phyloP scores from a whole-genome alignment of 2,329 filamentous ascomycete species.

The Daldinia eschscholtzii region DNA sequence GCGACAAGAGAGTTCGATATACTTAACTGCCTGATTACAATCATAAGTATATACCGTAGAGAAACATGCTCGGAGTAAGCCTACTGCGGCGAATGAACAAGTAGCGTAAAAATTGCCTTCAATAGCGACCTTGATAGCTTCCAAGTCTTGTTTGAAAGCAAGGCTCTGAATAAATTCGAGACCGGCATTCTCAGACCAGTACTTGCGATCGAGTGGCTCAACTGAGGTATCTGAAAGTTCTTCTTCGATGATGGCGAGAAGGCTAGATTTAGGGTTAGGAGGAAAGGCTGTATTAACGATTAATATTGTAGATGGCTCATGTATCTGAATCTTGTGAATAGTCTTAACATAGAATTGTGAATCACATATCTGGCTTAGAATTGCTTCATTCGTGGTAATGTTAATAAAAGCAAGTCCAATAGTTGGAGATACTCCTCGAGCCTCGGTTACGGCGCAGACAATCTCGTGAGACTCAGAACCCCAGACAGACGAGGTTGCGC shows the following conservation, averaged over 20 bases:
- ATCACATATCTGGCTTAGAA: slow-evolving; percentile 91
- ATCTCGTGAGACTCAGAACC: slow-evolving; percentile 73
- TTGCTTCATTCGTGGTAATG: slow-evolving; percentile 83
- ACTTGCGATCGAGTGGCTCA: slow-evolving; percentile 77
- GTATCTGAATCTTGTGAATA: slow-evolving; percentile 85
- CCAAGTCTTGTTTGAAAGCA: slow-evolving; percentile 83
- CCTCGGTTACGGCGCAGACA: slow-evolving; percentile 90
- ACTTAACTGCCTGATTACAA: slow-evolving; percentile 76
- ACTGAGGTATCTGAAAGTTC: slow-evolving; percentile 74
- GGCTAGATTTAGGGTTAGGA: slow-evolving; percentile 76
- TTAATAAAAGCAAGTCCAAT: slow-evolving; percentile 92
- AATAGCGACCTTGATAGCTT: slow-evolving; percentile 82
- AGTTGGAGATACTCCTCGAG: slow-evolving; percentile 85
- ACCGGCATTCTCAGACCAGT: slow-evolving; percentile 85
- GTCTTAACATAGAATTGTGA: slow-evolving; percentile 92
- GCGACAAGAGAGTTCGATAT: slow-evolving; percentile 77
- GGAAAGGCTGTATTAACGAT: slow-evolving; percentile 77
- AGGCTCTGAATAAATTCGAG: slow-evolving; percentile 82
- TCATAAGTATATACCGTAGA: slow-evolving; percentile 34
- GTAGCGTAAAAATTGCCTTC: slow-evolving; percentile 88
- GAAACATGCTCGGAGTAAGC: slow-evolving; percentile 48
- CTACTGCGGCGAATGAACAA: slow-evolving; percentile 86
- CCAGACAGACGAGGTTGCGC: slow-evolving; percentile 58
- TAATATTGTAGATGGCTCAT: slow-evolving; percentile 82
- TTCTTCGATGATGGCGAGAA: slow-evolving; percentile 80